Conservation (phyloP, 192 early-diverging fungal species). For the Coemansia sp. region DNA sequence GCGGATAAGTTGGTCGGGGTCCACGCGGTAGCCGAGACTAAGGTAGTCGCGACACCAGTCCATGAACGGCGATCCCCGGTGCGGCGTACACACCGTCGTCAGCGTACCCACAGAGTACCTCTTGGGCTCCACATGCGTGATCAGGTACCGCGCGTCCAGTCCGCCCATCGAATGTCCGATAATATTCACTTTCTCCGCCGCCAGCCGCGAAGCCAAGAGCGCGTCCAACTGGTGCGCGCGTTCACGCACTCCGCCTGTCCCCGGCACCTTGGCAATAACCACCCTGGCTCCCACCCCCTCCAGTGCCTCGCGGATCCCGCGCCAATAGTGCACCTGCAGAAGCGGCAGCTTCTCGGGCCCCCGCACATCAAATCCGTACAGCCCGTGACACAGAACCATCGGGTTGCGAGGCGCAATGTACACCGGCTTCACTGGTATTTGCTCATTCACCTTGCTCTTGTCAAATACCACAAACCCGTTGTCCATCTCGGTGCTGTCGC, state of each 20-base stretch:
- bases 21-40: constrained; percentile 67
- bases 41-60: constrained; percentile 88
- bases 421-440: constrained; percentile 57
- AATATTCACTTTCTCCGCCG: constrained; percentile 65
- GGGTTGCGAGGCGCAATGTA: constrained; percentile 75
- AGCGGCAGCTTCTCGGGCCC: constrained; percentile 72
- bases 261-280: constrained; percentile 70
- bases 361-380: constrained; percentile 88
- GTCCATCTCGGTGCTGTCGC: not conserved
- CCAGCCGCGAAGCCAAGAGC: constrained; percentile 59
- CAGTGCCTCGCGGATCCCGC: constrained; percentile 74
- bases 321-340: constrained; percentile 88
- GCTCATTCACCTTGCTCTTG: constrained; percentile 38
- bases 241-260: constrained; percentile 66
- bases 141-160: constrained; percentile 88
- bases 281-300: constrained; percentile 78
- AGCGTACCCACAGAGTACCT: constrained; percentile 73
- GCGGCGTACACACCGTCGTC: constrained; percentile 92
- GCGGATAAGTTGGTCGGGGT: constrained; percentile 44
- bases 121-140: constrained; percentile 73
- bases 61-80: constrained; percentile 91
- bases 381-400: constrained; percentile 82
- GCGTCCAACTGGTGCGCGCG: constrained; percentile 75
- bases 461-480: not conserved
- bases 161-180: constrained; percentile 96